Evolutionary conservation across 192 early-diverging fungal genomes (phyloP).

Genomic region (Backusella psychrophila): DNA sequence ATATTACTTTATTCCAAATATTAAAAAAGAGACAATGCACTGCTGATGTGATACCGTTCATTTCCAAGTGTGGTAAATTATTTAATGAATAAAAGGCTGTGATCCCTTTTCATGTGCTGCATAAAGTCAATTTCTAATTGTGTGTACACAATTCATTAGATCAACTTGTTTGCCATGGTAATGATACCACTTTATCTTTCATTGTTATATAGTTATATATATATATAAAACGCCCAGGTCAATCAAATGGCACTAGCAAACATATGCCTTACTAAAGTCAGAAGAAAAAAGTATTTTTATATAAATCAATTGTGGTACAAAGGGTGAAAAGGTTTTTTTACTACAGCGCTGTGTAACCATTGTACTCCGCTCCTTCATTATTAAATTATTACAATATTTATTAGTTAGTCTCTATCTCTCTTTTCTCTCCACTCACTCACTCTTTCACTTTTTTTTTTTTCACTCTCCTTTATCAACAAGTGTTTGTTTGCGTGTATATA

Average conservation of each 20-base stretch:
- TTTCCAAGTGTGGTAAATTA: background rate
- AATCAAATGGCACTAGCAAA: background rate
- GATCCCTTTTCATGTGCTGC: background rate
- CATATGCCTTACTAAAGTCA: slow-evolving; percentile 7
- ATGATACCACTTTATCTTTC: background rate
- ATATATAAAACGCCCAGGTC: background rate
- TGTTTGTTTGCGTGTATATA: background rate
- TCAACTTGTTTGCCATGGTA: background rate
- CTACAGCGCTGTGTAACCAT: background rate
- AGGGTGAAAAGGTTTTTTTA: background rate
- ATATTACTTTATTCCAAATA: background rate
- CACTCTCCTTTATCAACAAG: background rate
- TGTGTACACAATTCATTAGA: background rate
- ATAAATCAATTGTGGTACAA: background rate
- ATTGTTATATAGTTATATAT: background rate
- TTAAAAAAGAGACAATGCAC: background rate
- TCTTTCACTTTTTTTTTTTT: background rate
- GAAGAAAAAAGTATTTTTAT: background rate
- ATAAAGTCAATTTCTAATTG: background rate
- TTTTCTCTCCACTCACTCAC: background rate
- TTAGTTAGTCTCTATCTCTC: background rate
- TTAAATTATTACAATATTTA: background rate
- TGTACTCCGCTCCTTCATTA: slow-evolving; percentile 4
- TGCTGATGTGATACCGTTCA: background rate
- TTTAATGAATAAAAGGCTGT: background rate